Evolutionary conservation across 768 basidiomycete species (phyloP), one percentile per base, ranked within the genome.

Genomic region (Cantharellus cinnabarinus): DNA sequence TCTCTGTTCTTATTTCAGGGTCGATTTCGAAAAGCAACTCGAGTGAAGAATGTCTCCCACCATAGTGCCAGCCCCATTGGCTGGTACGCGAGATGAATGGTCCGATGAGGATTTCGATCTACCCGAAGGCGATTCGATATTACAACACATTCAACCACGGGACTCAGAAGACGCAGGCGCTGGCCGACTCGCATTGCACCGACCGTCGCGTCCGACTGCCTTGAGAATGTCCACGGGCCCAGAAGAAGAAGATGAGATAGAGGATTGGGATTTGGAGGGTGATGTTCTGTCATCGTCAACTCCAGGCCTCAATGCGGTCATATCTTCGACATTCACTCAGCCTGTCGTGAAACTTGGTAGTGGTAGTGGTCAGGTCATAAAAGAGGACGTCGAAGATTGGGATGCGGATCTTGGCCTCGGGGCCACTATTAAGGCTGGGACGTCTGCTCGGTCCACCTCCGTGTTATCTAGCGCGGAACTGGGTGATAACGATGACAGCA

Each of bases 101-200:
- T 76, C 79, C 50, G 87, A 89, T 69, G 83, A 83, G 62, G 87
- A 89, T 71, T 89, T 89, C 67, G 87, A 88, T 68, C 72, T 89
- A 29, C 81, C 83, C 58, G 87, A 89, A 54, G 86, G 79, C 50
- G 77, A 77, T 54, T 42, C 60, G 37, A 53, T 65, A 14, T 74
- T 79, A 55, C 76, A 86, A 57, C 79, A 82, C 64, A 70, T 81
- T 42, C 75, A 75, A 35, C 55, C 57, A 40, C 58, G 53, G 53
- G 15, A 52, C 38, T 20, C 58, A 39, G 41, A n/a, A 42, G 3
- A 35, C 42, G 50, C 38, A 42, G 35, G 37, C 42, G 10, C 41
- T 34, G 44, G 60, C 35, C 29, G 44, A 40, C 44, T 7, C 10
- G 39, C 42, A 10, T 10, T 14, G 14, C 38, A 38, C 56, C 39